Conservation (phyloP, 345 rosid genomes). For the Populus tremula region DNA sequence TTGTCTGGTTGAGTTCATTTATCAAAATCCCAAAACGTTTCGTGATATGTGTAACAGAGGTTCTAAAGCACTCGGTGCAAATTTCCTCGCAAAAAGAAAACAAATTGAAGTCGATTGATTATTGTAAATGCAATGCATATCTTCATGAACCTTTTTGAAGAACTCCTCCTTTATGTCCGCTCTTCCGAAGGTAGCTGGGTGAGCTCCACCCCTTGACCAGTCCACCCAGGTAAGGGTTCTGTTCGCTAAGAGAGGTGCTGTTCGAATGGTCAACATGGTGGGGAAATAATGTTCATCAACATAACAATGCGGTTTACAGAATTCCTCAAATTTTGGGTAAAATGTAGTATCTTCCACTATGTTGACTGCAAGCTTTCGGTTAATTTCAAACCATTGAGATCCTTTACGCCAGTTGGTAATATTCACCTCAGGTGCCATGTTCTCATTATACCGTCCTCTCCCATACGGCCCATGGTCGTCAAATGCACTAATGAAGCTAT, state of each 20-base stretch:
- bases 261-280: slow-evolving; percentile 80
- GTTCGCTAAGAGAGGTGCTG: slow-evolving; percentile 60
- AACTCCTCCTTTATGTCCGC: slow-evolving; percentile 65
- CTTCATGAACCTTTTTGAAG: slow-evolving; percentile 40
- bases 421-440: slow-evolving; percentile 79
- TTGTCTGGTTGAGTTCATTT: background rate
- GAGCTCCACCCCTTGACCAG: slow-evolving; percentile 96
- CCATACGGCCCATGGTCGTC: slow-evolving; percentile 88
- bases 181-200: slow-evolving; percentile 86
- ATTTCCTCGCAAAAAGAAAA: slow-evolving; percentile 74
- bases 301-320: slow-evolving; percentile 84
- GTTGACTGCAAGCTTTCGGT: slow-evolving; percentile 63
- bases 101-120: slow-evolving; percentile 44
- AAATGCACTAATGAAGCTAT: slow-evolving; percentile 82
- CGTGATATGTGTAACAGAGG: slow-evolving; percentile 56
- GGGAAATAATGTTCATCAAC: slow-evolving; percentile 97
- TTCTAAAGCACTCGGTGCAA: slow-evolving; percentile 72
- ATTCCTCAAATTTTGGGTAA: slow-evolving; percentile 62
- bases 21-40: slow-evolving; percentile 39
- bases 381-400: slow-evolving; percentile 90
- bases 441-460: slow-evolving; percentile 71
- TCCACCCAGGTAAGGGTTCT: slow-evolving; percentile 92
- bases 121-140: slow-evolving; percentile 59
- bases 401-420: slow-evolving; percentile 86
- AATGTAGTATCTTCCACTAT: slow-evolving; percentile 63